A percentile compares a stretch with the other conserved stretches of the same genome.
These are phyloP conservation scores for Pachyrhizus erosus DNA, from an alignment of 306 rosid genomes.

Conservation along the genomic window DNA sequence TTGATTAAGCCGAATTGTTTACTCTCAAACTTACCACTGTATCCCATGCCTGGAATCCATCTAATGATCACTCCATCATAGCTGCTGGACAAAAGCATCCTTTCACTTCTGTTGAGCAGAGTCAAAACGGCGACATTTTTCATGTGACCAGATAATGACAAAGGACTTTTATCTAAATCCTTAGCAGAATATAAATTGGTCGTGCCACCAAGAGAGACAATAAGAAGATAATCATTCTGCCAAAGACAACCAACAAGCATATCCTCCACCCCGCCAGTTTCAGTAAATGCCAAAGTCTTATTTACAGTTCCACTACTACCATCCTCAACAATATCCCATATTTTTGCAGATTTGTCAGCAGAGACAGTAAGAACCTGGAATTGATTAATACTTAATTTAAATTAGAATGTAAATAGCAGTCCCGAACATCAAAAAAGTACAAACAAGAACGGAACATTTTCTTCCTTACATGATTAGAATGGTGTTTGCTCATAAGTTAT, in stretches of 20 bases:
- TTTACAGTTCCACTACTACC: constrained; percentile 72
- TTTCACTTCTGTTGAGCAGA: constrained; percentile 67
- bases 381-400: constrained; percentile 17
- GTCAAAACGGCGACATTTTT: constrained; percentile 79
- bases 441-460: constrained; percentile 18
- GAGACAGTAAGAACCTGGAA: constrained; percentile 88
- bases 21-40: constrained; percentile 72
- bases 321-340: constrained; percentile 84
- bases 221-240: constrained; percentile 83
- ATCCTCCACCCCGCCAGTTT: constrained; percentile 88
- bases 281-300: constrained; percentile 65
- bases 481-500: not conserved
- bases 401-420: constrained; percentile 15
- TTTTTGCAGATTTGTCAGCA: constrained; percentile 95
- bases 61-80: constrained; percentile 88
- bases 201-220: constrained; percentile 89
- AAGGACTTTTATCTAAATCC: constrained; percentile 76
- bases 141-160: constrained; percentile 82
- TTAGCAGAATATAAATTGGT: constrained; percentile 70
- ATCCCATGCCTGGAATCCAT: constrained; percentile 89
- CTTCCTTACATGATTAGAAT: not conserved
- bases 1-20: constrained; percentile 83
- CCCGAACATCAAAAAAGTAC: not conserved
- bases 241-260: constrained; percentile 96
- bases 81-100: constrained; percentile 83